Conservation (phyloP, 164 flowering plant species). For the Hamamelis virginiana region DNA sequence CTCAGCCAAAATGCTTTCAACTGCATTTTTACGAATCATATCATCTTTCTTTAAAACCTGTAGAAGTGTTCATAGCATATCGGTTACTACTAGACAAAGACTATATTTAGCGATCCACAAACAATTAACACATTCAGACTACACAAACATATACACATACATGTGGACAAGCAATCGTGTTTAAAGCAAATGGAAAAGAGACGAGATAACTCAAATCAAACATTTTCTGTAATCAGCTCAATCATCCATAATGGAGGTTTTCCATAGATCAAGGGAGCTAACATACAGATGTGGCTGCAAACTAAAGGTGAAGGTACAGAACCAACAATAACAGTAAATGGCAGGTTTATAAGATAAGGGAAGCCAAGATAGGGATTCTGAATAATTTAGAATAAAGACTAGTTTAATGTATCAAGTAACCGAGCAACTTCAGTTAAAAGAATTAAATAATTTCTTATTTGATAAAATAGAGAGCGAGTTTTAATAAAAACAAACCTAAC, state of each 20-base stretch:
- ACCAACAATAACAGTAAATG: neutral
- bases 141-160: neutral
- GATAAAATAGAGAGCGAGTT: too few relatives aligned
- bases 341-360: neutral
- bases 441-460: too few relatives aligned
- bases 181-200: neutral
- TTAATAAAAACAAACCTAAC: too few relatives aligned
- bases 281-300: neutral
- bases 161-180: neutral
- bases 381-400: too few relatives aligned
- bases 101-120: neutral
- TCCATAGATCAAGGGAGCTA: neutral
- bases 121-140: neutral
- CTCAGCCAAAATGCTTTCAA: slow-evolving; percentile 97
- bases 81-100: neutral
- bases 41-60: slow-evolving; percentile 95
- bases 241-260: neutral
- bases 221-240: neutral
- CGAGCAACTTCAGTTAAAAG: too few relatives aligned
- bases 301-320: neutral
- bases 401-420: too few relatives aligned
- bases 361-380: neutral
- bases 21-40: slow-evolving; percentile 96
- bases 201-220: neutral
- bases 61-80: slow-evolving; percentile 7